A percentile compares a stretch with the other conserved stretches of the same genome.
Evolutionary conservation across 2,329 filamentous ascomycete species (phyloP).

Genomic region (Aciculosporium take): DNA sequence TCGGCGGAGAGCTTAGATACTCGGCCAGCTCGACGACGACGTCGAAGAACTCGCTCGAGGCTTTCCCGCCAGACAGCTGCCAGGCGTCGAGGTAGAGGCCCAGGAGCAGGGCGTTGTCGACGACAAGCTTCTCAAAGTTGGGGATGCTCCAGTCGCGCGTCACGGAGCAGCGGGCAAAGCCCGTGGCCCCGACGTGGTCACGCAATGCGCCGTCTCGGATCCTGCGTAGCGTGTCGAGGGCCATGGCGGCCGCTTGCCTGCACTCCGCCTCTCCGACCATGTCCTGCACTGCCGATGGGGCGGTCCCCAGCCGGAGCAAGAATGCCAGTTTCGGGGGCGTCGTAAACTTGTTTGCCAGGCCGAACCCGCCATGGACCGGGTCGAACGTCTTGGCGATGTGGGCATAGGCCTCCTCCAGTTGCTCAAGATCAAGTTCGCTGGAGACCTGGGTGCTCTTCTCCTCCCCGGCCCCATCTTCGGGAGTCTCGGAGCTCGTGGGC

Average conservation of each 20-base stretch:
- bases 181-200: conserved; percentile 39
- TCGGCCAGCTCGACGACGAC: conserved; percentile 69
- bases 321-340: conserved; percentile 78
- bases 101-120: conserved; percentile 79
- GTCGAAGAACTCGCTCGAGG: conserved; percentile 58
- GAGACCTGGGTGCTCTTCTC: conserved; percentile 23
- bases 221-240: conserved; percentile 61
- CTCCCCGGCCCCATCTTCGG: conserved; percentile 9
- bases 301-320: conserved; percentile 58
- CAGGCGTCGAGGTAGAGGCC: conserved; percentile 79
- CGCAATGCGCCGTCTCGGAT: conserved; percentile 46
- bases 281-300: conserved; percentile 60
- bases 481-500: conserved; percentile 14
- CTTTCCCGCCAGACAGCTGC: conserved; percentile 35
- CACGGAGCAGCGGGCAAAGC: conserved; percentile 65
- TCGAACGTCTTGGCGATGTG: conserved; percentile 76
- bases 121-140: conserved; percentile 95
- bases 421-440: conserved; percentile 72
- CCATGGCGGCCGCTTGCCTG: conserved; percentile 61
- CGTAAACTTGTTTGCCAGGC: conserved; percentile 71
- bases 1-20: conserved; percentile 63
- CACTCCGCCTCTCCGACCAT: conserved; percentile 79
- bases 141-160: conserved; percentile 87
- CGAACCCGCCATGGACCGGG: conserved; percentile 64
- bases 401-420: conserved; percentile 78